Evolutionary conservation across 768 basidiomycete genomes (phyloP), one percentile per base, ranked within the genome.

Genomic region (Sarcodon aspratus): DNA sequence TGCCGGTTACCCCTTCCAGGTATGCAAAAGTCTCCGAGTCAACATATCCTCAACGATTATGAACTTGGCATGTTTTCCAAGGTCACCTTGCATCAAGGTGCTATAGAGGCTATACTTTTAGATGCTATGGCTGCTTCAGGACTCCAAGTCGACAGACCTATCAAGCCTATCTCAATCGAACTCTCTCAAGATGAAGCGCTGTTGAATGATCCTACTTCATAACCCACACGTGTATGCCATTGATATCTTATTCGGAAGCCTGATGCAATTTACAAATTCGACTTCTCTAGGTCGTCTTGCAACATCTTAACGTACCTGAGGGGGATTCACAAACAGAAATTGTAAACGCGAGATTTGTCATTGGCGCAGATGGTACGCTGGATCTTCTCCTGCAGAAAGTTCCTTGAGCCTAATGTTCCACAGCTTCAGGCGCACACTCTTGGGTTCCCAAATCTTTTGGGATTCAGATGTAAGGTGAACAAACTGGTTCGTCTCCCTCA

Each of bases 341-440:
- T 7, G 78, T 87, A 1, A 66, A 68, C 49, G 83, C 85, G 0
- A 86, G 82, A 61, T 90, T 78, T 57, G 79, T 89, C 1, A 66
- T 91, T 31, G 88, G 87, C 2, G 72, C 79, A 15, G 88, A 91
- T 59, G 86, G 83, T 76, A 58, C n/a, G n/a, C n/a, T n/a, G n/a
- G n/a, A n/a, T n/a, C n/a, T n/a, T n/a, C n/a, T n/a, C n/a, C n/a
- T n/a, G n/a, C n/a, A n/a, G n/a, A n/a, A n/a, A n/a, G n/a, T n/a
- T n/a, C n/a, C n/a, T n/a, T n/a, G n/a, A n/a, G n/a, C n/a, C n/a
- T n/a, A n/a, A n/a, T n/a, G n/a, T n/a, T n/a, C n/a, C n/a, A n/a
- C n/a, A n/a, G n/a, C 44, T n/a, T 40, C 55, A 85, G 82, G 85
- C 6, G 86, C 85, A 0, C 86, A 88, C 63, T 88, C 85, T 9